Conservation (phyloP, 805 yeast species). For the Wickerhamomyces kurtzmanii region DNA sequence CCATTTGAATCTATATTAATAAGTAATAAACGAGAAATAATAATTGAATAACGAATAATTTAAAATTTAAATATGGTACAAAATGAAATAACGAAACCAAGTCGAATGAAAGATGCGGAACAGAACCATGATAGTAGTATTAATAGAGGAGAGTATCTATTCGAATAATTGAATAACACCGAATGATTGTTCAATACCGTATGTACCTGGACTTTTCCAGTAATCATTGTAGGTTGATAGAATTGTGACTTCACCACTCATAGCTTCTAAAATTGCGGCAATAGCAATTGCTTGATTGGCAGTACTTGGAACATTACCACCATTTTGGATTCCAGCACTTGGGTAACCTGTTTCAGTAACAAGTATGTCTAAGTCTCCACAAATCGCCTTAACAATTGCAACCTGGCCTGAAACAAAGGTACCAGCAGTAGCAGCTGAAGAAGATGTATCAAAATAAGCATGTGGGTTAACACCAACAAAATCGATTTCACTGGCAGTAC, state of each 20-base stretch:
- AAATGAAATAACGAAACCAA: slow-evolving; percentile 1
- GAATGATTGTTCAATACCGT: slow-evolving; percentile 81
- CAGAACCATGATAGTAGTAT: too few relatives aligned
- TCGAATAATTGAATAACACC: slow-evolving; percentile 39
- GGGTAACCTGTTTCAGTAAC: slow-evolving; percentile 93
- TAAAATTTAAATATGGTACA: too few relatives aligned
- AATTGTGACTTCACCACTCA: slow-evolving; percentile 56
- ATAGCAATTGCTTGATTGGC: slow-evolving; percentile 71
- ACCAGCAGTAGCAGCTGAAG: slow-evolving; percentile 64
- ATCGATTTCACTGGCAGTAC: slow-evolving; percentile 64
- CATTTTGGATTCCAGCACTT: slow-evolving; percentile 59
- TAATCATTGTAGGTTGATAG: slow-evolving; percentile 74
- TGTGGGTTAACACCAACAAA: slow-evolving; percentile 83
- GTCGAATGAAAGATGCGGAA: slow-evolving; percentile 1
- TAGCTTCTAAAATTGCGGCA: slow-evolving; percentile 43
- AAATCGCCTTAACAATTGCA: slow-evolving; percentile 38
- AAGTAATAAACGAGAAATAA: too few relatives aligned
- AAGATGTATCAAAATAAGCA: slow-evolving; percentile 63
- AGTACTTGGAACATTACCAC: slow-evolving; percentile 59
- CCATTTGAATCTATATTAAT: too few relatives aligned
- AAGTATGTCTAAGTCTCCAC: slow-evolving; percentile 41
- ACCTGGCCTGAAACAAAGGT: slow-evolving; percentile 57
- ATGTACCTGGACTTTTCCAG: slow-evolving; percentile 82
- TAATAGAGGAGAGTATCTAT: slow-evolving; percentile 1
- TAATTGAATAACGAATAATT: too few relatives aligned